A percentile compares a stretch with the other conserved stretches of the same genome.
phyloP scores from a whole-genome alignment of 805 yeast species.

The Metschnikowia continentalis region DNA sequence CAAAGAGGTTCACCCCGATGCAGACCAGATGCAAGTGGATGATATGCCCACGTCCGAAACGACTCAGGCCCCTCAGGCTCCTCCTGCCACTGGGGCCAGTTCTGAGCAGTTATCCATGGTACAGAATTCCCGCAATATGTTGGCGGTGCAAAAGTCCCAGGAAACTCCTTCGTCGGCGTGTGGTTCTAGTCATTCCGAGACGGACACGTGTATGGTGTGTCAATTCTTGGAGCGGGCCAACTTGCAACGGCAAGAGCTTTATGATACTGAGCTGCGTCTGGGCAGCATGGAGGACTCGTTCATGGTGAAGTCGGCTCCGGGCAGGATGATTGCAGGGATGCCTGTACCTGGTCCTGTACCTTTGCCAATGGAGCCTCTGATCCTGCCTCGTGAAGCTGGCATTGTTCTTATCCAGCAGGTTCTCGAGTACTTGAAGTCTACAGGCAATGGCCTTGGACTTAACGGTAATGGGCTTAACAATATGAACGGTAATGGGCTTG shows the following conservation, averaged over 20 bases:
- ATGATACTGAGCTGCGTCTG: background rate
- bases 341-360: too few species aligned
- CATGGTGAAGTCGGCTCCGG: background rate
- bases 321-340: background rate
- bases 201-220: background rate
- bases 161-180: background rate
- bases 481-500: background rate
- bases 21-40: background rate
- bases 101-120: background rate
- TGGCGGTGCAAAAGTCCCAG: background rate
- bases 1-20: background rate
- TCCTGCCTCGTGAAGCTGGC: background rate
- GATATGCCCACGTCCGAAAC: background rate
- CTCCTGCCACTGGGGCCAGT: constrained; percentile 1
- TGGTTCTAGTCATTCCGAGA: background rate
- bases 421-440: background rate
- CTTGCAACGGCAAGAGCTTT: background rate
- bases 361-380: background rate
- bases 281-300: background rate
- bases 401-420: background rate
- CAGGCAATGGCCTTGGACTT: background rate
- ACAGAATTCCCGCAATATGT: background rate
- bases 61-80: background rate
- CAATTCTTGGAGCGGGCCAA: background rate
- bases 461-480: too few species aligned